Evolutionary conservation across 305 asterid species (phyloP).

Genomic region (Solanum hybrid): DNA sequence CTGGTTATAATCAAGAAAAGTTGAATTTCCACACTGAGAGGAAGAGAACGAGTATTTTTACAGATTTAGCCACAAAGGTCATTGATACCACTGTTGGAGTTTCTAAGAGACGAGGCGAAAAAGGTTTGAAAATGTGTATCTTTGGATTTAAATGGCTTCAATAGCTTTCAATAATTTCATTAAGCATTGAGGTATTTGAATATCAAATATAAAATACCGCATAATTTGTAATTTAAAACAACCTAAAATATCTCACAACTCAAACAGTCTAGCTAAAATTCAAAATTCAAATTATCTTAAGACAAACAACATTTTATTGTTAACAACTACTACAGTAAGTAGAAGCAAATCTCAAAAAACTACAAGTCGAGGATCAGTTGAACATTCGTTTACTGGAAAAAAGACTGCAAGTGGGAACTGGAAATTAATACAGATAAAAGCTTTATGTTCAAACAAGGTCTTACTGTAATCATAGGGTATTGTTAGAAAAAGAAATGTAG

Average conservation of each 20-base stretch:
- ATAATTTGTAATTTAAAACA: not conserved
- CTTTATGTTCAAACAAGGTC: not conserved
- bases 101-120: not conserved
- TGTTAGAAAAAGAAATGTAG: not conserved
- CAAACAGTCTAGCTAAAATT: no score
- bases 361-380: not conserved
- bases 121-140: not conserved
- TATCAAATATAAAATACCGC: not conserved
- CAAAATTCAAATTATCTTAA: no score
- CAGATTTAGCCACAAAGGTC: not conserved
- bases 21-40: not conserved
- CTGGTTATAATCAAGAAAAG: not conserved
- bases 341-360: not conserved
- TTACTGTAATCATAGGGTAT: not conserved
- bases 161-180: no score
- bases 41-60: not conserved
- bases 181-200: not conserved
- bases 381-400: not conserved
- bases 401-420: not conserved
- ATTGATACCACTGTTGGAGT: not conserved
- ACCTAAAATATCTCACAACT: no score
- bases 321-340: not conserved
- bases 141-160: not conserved
- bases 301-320: no score
- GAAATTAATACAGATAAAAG: not conserved